Conservation (phyloP, 2,329 filamentous ascomycete species). For the Botryosphaeria dothidea region DNA sequence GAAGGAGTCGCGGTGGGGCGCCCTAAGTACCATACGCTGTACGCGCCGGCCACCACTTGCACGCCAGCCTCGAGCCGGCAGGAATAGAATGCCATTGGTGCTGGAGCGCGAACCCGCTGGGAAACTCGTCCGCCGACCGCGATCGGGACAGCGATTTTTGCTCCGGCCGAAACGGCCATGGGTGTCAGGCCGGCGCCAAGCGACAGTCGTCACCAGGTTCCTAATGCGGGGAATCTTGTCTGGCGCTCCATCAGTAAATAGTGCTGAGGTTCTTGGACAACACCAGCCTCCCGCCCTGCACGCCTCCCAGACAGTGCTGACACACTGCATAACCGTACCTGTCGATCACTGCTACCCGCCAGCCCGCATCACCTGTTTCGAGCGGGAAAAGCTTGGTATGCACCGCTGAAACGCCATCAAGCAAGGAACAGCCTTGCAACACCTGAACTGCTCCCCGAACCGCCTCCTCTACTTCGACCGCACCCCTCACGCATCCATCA, state of each 20-base stretch:
- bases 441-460: background rate
- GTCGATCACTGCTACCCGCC: conserved; percentile 8
- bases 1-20: background rate
- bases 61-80: background rate
- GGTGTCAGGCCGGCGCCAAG: background rate
- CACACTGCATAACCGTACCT: conserved; percentile 12
- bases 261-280: background rate
- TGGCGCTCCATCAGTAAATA: background rate
- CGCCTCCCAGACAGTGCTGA: background rate
- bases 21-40: background rate
- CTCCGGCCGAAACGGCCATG: background rate
- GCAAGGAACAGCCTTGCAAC: conserved; percentile 12
- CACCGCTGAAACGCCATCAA: conserved; percentile 5
- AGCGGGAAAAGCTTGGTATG: conserved; percentile 17
- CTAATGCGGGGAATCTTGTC: conserved; percentile 7
- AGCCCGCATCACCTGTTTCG: conserved; percentile 13
- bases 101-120: background rate
- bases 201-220: background rate
- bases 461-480: conserved; percentile 2
- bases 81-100: background rate
- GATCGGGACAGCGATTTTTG: background rate
- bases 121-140: background rate
- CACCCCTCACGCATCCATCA: background rate
- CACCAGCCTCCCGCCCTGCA: conserved; percentile 5
- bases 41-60: background rate